Base-by-base conservation (phyloP, 2,329 filamentous ascomycete species). In the Sclerotinia minor region DNA sequence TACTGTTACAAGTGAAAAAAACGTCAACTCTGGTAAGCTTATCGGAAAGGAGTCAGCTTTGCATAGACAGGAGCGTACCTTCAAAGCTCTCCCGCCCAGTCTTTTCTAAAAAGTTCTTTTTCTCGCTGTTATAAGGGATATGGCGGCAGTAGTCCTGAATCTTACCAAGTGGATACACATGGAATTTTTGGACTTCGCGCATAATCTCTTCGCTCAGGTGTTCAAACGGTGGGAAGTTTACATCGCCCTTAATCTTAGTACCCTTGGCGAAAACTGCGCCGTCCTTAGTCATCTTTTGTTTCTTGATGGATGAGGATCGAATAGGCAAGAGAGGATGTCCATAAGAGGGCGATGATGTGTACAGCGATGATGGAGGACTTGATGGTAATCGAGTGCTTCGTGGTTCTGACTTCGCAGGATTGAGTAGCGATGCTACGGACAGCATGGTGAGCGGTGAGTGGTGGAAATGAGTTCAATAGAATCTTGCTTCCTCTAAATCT, bases 61-160 rank as follows among this genome's bases (percentile, higher is more conserved):
- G 59, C 59, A 50, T 63, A 50, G 45, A 57, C 32, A 52, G n/a
- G 11, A 67, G 74, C 80, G 75, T 81, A 95, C 94, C 91, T 84
- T 97, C 91, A 73, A 97, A 96, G 70, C 89, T 90, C 73, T 96
- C 92, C 65, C 93, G 84, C 1, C 92, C 92, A 4, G 94, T 98
- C 81, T 92, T 96, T 71, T 89, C 87, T 70, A 89, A 86, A 75
- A 97, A 96, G 69, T 89, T 85, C 78, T 96, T 96, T 83, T 97
- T 98, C 72, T 92, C 91, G 77, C 94, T 97, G 76, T 92, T 94
- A 79, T 98, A 98, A 0, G 94, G 94, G 69, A 97, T 96, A 75
- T 94, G 92, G 64, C 88, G 84, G 72, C 86, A 85, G 69, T 83
- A 89, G 41, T 85, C 81, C 58, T 81, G 79, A 70, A 90, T 92